Evolutionary conservation across 805 yeast genomes (phyloP).

Genomic region (Brettanomyces bruxellensis): DNA sequence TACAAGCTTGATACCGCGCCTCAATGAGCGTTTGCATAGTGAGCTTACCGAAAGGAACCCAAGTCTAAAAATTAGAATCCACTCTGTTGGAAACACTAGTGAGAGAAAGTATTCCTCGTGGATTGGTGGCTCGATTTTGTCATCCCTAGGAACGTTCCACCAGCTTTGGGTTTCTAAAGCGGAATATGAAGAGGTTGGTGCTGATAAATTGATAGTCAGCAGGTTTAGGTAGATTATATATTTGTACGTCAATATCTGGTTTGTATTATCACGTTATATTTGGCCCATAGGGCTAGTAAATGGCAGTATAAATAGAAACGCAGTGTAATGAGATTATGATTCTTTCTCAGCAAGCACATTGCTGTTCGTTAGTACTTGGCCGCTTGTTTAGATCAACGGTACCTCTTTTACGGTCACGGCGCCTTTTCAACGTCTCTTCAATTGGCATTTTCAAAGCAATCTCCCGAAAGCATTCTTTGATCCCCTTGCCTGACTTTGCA

Average conservation of each 20-base stretch:
- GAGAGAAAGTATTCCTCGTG: conserved; percentile 80
- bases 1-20: conserved; percentile 68
- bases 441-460: conserved; percentile 40
- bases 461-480: conserved; percentile 37
- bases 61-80: conserved; percentile 75
- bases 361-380: conserved; percentile 24
- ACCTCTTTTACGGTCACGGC: conserved; percentile 13
- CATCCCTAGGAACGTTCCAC: conserved; percentile 88
- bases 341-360: conserved; percentile 19
- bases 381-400: conserved; percentile 23
- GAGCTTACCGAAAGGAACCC: conserved; percentile 69
- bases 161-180: conserved; percentile 87
- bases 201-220: conserved; percentile 67
- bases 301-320: too few relatives aligned
- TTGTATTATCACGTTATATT: not conserved
- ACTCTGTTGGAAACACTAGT: conserved; percentile 66
- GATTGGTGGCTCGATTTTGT: conserved; percentile 87
- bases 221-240: conserved; percentile 54
- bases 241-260: not conserved
- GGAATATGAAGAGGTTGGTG: conserved; percentile 85
- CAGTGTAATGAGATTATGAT: not conserved
- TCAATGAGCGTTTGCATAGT: conserved; percentile 64
- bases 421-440: conserved; percentile 17
- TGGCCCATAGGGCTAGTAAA: not conserved
- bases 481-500: conserved; percentile 49